phyloP scores from a whole-genome alignment of 1,284 basidiomycete species.

The Takashimella koratensis region DNA sequence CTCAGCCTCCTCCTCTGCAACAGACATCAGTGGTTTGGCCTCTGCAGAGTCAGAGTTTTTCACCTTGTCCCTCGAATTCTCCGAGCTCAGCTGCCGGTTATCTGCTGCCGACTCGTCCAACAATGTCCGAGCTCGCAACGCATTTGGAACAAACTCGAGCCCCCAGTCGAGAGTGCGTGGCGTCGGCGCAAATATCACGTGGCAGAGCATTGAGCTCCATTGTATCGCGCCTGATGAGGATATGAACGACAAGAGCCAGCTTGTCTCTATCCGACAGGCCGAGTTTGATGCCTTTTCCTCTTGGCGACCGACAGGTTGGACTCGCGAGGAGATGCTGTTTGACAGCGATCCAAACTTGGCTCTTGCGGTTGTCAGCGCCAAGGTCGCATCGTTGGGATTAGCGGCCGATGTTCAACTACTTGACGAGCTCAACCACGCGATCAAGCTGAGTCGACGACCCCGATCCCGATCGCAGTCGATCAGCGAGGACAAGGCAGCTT shows the following conservation, averaged over 20 bases:
- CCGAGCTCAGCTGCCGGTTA: constrained; percentile 18
- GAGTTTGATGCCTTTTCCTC: constrained; percentile 36
- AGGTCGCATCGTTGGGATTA: constrained; percentile 33
- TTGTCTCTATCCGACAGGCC: constrained; percentile 32
- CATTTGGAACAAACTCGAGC: constrained; percentile 33
- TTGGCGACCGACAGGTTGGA: constrained; percentile 40
- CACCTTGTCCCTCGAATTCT: constrained; percentile 31
- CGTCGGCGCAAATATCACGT: constrained; percentile 24
- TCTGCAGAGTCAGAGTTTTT: constrained; percentile 13
- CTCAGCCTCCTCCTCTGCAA: constrained; percentile 13
- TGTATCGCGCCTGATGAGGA: constrained; percentile 33
- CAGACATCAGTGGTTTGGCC: constrained; percentile 1
- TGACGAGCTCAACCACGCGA: constrained; percentile 28
- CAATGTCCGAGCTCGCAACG: constrained; percentile 35
- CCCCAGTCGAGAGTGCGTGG: constrained; percentile 33
- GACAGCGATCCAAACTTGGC: constrained; percentile 39
- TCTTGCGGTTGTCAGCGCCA: constrained; percentile 25
- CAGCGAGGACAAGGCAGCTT: background rate
- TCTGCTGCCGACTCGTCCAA: constrained; percentile 36
- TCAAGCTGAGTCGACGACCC: constrained; percentile 12
- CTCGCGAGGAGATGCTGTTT: constrained; percentile 35
- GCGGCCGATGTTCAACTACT: constrained; percentile 37
- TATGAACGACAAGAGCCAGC: constrained; percentile 24
- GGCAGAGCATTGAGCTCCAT: constrained; percentile 30
- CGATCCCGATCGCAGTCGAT: background rate